phyloP scores from a whole-genome alignment of 1,284 basidiomycete genomes.

The Melampsora occidentalis region DNA sequence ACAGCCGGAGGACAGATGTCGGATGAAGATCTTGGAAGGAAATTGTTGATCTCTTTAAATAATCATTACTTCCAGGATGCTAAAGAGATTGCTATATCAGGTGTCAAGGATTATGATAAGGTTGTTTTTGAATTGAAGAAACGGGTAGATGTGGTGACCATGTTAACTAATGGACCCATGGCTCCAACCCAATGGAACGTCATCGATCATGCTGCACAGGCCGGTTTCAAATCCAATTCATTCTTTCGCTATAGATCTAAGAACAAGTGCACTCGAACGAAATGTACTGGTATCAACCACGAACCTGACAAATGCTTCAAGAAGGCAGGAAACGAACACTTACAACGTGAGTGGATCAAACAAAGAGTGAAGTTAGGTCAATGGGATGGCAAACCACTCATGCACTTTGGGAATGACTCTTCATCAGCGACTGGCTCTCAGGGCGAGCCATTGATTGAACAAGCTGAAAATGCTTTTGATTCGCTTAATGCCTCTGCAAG shows the following conservation, averaged over 20 bases:
- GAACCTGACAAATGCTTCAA: neutral
- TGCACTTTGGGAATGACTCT: neutral
- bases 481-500: neutral
- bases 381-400: neutral
- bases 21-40: neutral
- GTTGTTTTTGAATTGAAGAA: neutral
- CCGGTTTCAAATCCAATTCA: neutral
- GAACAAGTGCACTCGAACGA: neutral
- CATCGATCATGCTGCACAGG: neutral
- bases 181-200: neutral
- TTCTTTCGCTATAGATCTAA: neutral
- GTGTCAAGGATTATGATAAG: neutral
- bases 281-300: neutral
- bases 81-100: neutral
- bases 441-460: neutral
- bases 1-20: neutral
- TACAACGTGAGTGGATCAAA: neutral
- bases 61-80: neutral
- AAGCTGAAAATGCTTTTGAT: neutral
- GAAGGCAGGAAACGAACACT: neutral
- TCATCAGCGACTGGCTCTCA: neutral
- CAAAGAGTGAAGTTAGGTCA: neutral
- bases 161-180: neutral
- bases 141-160: neutral
- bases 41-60: neutral